A percentile compares a stretch with the other conserved stretches of the same genome.
These are phyloP conservation scores for Chytridium lagenaria DNA, from an alignment of 371 early-diverging fungal species.

Conservation along the genomic window DNA sequence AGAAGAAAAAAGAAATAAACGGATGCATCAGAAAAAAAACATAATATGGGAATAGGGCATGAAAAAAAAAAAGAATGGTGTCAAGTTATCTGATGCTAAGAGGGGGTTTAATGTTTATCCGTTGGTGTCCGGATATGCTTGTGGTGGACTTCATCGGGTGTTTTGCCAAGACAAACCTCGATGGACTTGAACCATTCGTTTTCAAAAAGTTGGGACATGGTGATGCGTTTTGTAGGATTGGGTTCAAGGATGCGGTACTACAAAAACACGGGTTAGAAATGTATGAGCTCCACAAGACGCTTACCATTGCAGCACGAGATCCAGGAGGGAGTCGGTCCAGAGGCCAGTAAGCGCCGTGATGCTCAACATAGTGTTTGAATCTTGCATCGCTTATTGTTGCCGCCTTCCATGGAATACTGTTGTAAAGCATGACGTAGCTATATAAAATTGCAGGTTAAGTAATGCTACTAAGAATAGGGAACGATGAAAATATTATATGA, in stretches of 20 bases:
- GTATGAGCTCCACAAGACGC: no score
- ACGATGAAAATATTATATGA: constrained; percentile 7
- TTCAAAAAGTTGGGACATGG: constrained; percentile 62
- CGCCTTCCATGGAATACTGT: constrained; percentile 56
- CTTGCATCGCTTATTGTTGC: constrained; percentile 46
- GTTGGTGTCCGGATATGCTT: constrained; percentile 24
- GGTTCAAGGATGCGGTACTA: constrained; percentile 82
- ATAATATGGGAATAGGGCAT: background rate
- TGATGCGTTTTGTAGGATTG: constrained; percentile 69
- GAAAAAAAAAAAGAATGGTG: background rate
- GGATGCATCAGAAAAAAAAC: no score
- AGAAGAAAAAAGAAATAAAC: no score
- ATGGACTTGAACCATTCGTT: constrained; percentile 77
- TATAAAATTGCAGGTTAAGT: background rate
- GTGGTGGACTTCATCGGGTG: constrained; percentile 26
- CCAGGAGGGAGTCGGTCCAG: constrained; percentile 47
- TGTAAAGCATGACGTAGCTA: constrained; percentile 55
- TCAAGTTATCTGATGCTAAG: background rate
- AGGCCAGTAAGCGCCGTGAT: constrained; percentile 46
- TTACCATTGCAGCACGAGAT: constrained; percentile 43
- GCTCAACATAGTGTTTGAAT: constrained; percentile 52
- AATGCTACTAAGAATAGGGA: background rate
- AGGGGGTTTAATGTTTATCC: background rate
- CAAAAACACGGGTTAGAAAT: no score
- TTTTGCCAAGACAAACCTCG: constrained; percentile 28